Evolutionary conservation across 257 asterid genomes (phyloP), one percentile per base, ranked within the genome.

Genomic region (Petunia axillaris): DNA sequence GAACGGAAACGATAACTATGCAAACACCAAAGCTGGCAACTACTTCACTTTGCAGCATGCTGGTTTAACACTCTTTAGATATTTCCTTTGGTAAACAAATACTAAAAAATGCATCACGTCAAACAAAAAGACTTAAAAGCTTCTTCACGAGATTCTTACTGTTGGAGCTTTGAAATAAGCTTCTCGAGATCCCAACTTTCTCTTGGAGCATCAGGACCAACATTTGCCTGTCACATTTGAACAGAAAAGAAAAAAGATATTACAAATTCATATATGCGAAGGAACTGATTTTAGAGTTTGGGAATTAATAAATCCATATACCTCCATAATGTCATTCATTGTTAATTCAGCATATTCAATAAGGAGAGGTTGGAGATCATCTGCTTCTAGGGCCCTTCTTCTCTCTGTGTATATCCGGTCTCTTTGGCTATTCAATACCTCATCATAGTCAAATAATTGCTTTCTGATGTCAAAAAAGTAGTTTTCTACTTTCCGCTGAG

Each of bases 391-490:
- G 36, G 99, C 99, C 71, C 97, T 93, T 87, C 98, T 92, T 89
- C 99, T 88, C 89, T 96, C 99, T 1, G 95, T 91, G 79, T 96
- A 96, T 41, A 96, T 94, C 84, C 99, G 91, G 83, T 96, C 98
- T 89, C 98, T 89, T 89, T 96, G 99, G 90, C 99, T 96, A 89
- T 94, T 96, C 84, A 96, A 88, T 79, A 96, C 99, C 89, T 96
- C 98, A 59, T 96, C 98, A 80, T 90, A 96, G 85, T 96, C 99
- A 75, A 91, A 96, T 76, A 96, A 87, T 70, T 96, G 98, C 84
- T 96, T 96, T 81, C 99, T 91, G 78, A 96, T 94, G 88, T 96
- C 99, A 70, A 96, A 96, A 86, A 96, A 96, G 93, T 96, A 96
- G 82, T 90, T 96, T 87, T 96, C 99, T 82, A 96, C 99, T 87